These are phyloP conservation scores for Zygosaccharomyces sapae DNA, from an alignment of 1,139 yeast genomes.

Conservation along the genomic window DNA sequence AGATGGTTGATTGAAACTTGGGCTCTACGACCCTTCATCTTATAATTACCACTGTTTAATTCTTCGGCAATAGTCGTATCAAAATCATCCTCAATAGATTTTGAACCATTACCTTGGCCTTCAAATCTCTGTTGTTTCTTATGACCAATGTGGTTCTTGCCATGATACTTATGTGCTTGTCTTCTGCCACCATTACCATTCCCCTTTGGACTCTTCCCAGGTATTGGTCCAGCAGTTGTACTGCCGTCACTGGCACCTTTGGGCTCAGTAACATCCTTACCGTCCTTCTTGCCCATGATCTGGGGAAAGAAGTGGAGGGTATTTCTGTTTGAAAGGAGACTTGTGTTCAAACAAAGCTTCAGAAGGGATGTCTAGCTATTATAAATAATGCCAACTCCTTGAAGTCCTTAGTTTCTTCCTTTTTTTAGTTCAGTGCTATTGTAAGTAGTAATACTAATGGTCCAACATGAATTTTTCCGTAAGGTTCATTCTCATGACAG, in stretches of 20 bases:
- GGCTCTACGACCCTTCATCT: constrained; percentile 45
- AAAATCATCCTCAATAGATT: constrained; percentile 11
- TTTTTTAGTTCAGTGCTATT: not conserved
- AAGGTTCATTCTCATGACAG: not conserved
- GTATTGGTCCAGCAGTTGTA: not conserved
- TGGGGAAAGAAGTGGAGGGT: not conserved
- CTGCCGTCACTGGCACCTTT: too few species aligned
- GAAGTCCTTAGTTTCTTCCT: not conserved
- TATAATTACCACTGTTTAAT: constrained; percentile 35
- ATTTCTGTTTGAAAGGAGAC: not conserved
- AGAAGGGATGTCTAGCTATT: not conserved
- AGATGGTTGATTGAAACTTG: constrained; percentile 61
- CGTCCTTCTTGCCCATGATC: constrained; percentile 4
- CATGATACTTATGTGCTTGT: constrained; percentile 6
- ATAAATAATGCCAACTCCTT: not conserved
- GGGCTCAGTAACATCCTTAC: not conserved
- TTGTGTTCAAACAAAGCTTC: not conserved
- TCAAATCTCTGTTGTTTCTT: constrained; percentile 16
- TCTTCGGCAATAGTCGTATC: constrained; percentile 39
- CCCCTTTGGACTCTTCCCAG: not conserved
- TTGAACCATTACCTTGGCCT: not conserved
- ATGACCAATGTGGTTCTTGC: constrained; percentile 16
- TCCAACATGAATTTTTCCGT: not conserved
- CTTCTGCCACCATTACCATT: constrained; percentile 1
- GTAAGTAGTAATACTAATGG: not conserved